Base-by-base conservation (phyloP, 2,329 filamentous ascomycete species). In the Rhinocladiella mackenziei region DNA sequence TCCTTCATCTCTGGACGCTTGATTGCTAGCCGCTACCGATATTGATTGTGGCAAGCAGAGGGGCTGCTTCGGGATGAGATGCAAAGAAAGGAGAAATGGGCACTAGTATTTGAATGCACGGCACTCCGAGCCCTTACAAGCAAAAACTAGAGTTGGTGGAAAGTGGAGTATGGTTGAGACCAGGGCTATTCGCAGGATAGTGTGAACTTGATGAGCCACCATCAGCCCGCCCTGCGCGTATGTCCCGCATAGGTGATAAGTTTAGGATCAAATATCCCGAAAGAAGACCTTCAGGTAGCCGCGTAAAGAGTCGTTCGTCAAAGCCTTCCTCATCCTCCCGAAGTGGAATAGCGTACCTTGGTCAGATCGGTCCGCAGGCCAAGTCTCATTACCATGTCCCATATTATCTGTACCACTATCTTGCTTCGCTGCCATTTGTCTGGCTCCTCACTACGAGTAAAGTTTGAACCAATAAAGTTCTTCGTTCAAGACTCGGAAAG, bases 21-120 rank as follows among this genome's bases (percentile, higher is more conserved):
- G 23, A 26, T 26, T 26, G 23, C 23, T 7, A 32, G 29, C 29
- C 29, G 9, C 8, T 32, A 13, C 14, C 13, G 29, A 32, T 10
- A 13, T 32, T 32, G 29, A 32, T 10, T 11, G 29, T 10, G 8
- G 29, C 29, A 32, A 32, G n/a, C n/a, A 15, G 14, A 6, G 13
- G 14, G 14, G 13, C 6, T 11, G 14, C 29, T 10, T 32, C 29
- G 29, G 29, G 7, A 32, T 32, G 14, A 32, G 9, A 32, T 32
- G 29, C 29, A n/a, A 26, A 32, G 29, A 32, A 32, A 15, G 29
- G 29, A 32, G 29, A 32, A 32, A 32, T 32, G 9, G 14, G 29
- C 6, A 32, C 29, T 32, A 32, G 29, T 32, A 14, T 10, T 26
- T 7, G 23, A 26, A 7, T 7, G 11, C 7, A 26, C 11, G 7